Conservation (phyloP, 2,329 filamentous ascomycete genomes). For the Cercospora sp. region DNA sequence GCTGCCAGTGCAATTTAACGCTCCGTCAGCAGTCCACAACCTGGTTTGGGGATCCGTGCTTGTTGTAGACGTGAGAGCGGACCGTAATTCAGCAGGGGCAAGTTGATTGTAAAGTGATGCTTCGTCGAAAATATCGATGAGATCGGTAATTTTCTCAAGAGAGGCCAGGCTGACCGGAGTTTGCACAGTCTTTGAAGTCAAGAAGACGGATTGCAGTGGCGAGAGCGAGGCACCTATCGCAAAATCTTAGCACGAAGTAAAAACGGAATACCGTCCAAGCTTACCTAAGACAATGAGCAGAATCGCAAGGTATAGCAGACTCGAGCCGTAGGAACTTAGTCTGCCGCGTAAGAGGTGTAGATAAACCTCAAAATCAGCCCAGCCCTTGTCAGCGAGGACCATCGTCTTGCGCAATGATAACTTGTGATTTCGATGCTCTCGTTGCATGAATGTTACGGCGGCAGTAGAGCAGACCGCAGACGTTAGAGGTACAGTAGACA, state of each 20-base stretch:
- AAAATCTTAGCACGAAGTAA: background rate
- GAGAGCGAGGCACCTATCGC: background rate
- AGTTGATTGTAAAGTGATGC: background rate
- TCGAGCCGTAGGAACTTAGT: background rate
- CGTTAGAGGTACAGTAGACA: background rate
- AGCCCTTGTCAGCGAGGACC: background rate
- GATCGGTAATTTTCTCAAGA: background rate
- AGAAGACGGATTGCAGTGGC: background rate
- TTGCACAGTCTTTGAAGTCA: background rate
- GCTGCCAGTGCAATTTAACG: background rate
- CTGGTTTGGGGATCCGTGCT: background rate
- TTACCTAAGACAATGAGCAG: background rate
- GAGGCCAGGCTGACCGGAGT: background rate
- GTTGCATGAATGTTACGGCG: background rate
- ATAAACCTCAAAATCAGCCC: background rate
- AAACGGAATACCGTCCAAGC: background rate
- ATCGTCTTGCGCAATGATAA: background rate
- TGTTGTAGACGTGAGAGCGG: background rate
- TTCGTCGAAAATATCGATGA: background rate
- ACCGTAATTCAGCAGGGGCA: background rate
- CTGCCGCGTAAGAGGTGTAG: background rate
- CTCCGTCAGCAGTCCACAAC: background rate
- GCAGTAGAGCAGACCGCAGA: background rate
- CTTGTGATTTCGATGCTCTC: background rate
- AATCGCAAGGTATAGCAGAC: background rate